phyloP scores from a whole-genome alignment of 192 early-diverging fungal species.

The Dispira simplex region DNA sequence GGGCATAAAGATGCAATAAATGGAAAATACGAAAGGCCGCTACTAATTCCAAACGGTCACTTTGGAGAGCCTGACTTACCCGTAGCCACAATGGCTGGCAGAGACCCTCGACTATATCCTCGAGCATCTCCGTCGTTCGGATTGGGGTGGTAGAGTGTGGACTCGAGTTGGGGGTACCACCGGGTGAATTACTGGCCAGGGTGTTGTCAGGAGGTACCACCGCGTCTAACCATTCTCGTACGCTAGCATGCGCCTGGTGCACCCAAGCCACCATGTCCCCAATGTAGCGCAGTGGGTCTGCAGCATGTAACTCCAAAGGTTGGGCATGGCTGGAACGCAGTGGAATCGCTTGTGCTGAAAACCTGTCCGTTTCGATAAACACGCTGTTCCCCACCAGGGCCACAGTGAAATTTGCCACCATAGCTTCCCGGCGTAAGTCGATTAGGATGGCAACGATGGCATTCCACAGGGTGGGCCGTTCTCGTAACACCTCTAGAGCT shows the following conservation, averaged over 20 bases:
- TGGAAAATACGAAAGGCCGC: background rate
- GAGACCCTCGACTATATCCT: background rate
- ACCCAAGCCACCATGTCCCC: slow-evolving; percentile 97
- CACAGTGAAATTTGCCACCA: slow-evolving; percentile 16
- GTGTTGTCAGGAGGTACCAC: background rate
- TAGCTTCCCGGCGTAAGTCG: slow-evolving; percentile 13
- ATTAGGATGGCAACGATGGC: slow-evolving; percentile 15
- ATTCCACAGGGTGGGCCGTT: slow-evolving; percentile 16
- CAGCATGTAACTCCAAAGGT: slow-evolving; percentile 87
- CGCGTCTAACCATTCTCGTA: slow-evolving; percentile 69
- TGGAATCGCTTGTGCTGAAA: too few relatives aligned
- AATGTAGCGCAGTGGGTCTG: slow-evolving; percentile 79
- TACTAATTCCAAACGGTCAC: too few relatives aligned
- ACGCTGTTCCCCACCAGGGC: slow-evolving; percentile 15
- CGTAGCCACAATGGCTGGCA: background rate
- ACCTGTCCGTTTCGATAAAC: too few relatives aligned
- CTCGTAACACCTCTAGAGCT: slow-evolving; percentile 17
- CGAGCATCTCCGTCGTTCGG: background rate
- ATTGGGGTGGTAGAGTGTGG: background rate
- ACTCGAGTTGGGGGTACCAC: background rate
- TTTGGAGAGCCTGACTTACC: background rate
- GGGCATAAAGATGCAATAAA: slow-evolving; percentile 3
- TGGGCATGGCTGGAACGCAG: too few relatives aligned
- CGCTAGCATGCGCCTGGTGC: slow-evolving; percentile 82
- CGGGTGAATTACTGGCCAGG: background rate